Evolutionary conservation across 805 yeast genomes (phyloP), one percentile per base, ranked within the genome.

Genomic region (Tetrapisispora namnaoensis): DNA sequence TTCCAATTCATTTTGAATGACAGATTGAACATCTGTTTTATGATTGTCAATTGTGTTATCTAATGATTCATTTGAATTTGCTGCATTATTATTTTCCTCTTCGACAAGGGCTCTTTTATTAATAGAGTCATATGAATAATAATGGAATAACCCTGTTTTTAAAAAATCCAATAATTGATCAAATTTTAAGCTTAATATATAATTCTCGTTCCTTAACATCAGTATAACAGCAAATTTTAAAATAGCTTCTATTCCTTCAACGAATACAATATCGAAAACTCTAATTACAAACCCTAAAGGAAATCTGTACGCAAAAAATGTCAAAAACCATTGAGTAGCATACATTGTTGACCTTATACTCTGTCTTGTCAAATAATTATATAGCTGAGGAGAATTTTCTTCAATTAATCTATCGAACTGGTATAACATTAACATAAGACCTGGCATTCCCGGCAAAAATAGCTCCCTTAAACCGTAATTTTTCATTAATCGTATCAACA

Each of bases 261-360:
- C 83, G 46, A 93, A 80, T 8, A 93, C 80, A 51, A 87, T 77
- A 68, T 93, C 99, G 65, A 78, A 87, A 38, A 93, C 86, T 52
- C 97, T 74, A 54, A 88, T 69, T 22, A 93, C 97, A 62, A 91
- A 83, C 49, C 81, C 86, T 45, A 90, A 70, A 16, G 99, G 98
- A 65, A 93, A 91, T 63, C 88, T 88, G 71, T 93, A 93, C 7
- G 96, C 95, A 68, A 93, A 93, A 55, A 93, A 76, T 0, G 98
- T 93, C 57, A 93, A 74, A 61, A 93, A 91, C 99, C 99, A 93
- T 67, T 93, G 98, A 1, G 95, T 82, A 0, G 97, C 98, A 71
- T 87, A 93, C 98, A 91, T 91, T 21, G 95, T 83, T 2, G 96
- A 85, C 52, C 83, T 77, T 22, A 93, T 80, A 6, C 97, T 97